These are phyloP conservation scores for Paxillus rubicundulus DNA, from an alignment of 768 basidiomycete species.

Conservation along the genomic window DNA sequence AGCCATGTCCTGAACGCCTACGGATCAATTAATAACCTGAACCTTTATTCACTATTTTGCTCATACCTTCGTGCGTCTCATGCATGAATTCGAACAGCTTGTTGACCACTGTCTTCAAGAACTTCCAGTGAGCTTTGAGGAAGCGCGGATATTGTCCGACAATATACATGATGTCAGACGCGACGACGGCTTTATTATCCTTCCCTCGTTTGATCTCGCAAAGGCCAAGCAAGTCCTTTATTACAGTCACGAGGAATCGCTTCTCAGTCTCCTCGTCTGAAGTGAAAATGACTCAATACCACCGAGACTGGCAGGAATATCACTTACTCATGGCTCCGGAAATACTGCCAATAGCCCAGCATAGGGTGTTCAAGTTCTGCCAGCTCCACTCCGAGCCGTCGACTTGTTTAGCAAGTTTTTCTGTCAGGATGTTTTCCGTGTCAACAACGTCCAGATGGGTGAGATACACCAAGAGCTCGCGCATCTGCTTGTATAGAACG, in stretches of 20 bases:
- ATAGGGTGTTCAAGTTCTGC: slow-evolving; percentile 98
- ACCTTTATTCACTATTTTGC: too few relatives aligned
- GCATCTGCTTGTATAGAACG: slow-evolving; percentile 98
- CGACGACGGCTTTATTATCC: slow-evolving; percentile 99
- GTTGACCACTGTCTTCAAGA: slow-evolving; percentile 99
- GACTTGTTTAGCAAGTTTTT: slow-evolving; percentile 96
- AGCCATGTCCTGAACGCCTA: slow-evolving; percentile 99
- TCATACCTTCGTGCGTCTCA: slow-evolving; percentile 91
- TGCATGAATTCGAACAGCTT: slow-evolving; percentile 99
- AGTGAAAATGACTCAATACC: background rate
- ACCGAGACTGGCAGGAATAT: background rate
- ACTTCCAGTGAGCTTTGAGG: slow-evolving; percentile 99
- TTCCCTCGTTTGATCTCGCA: slow-evolving; percentile 99
- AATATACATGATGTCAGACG: slow-evolving; percentile 96
- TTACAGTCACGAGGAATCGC: slow-evolving; percentile 97
- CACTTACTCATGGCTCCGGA: slow-evolving; percentile 97
- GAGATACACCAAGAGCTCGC: slow-evolving; percentile 94
- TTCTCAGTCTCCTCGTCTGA: slow-evolving; percentile 98
- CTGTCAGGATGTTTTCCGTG: slow-evolving; percentile 95
- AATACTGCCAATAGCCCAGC: slow-evolving; percentile 99
- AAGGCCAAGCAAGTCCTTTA: slow-evolving; percentile 95
- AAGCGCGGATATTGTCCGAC: slow-evolving; percentile 99
- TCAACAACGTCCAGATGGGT: slow-evolving; percentile 96
- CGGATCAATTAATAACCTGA: slow-evolving; percentile 4
- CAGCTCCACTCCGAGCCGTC: slow-evolving; percentile 99